phyloP scores from a whole-genome alignment of 441 rosid species.

The Eutrema salsugineum region DNA sequence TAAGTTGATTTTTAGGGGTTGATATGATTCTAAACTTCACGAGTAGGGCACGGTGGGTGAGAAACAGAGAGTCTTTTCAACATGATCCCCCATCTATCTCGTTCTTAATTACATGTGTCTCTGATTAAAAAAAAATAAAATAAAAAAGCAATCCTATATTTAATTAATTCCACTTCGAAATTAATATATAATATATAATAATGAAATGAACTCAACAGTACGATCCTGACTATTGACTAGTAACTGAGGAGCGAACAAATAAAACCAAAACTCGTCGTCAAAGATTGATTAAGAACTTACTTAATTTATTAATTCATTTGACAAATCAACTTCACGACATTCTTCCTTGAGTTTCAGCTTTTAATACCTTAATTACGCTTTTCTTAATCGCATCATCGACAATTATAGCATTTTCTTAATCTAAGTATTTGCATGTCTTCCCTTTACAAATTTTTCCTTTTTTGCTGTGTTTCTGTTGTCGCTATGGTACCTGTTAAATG shows the following conservation, averaged over 20 bases:
- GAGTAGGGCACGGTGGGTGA: slow-evolving; percentile 30
- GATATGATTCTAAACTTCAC: slow-evolving; percentile 13
- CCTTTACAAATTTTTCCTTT: no score
- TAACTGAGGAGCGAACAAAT: background rate
- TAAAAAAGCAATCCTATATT: background rate
- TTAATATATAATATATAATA: background rate
- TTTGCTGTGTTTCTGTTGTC: background rate
- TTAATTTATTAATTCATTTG: background rate
- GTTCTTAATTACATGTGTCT: background rate
- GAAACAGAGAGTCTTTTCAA: slow-evolving; percentile 22
- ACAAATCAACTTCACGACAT: slow-evolving; percentile 26
- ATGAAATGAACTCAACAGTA: background rate
- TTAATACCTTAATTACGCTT: background rate
- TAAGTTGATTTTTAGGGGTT: slow-evolving; percentile 8
- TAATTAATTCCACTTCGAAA: background rate
- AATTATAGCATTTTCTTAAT: background rate
- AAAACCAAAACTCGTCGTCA: slow-evolving; percentile 3
- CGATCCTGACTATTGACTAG: background rate
- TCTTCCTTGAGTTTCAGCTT: slow-evolving; percentile 30
- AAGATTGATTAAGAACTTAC: slow-evolving; percentile 11
- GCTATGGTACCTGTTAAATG: background rate
- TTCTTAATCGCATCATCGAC: background rate
- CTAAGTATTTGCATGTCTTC: no score
- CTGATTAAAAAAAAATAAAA: background rate
- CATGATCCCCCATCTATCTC: background rate